Conservation (phyloP, 169 alveolate species). For the Plasmodium berghei region DNA sequence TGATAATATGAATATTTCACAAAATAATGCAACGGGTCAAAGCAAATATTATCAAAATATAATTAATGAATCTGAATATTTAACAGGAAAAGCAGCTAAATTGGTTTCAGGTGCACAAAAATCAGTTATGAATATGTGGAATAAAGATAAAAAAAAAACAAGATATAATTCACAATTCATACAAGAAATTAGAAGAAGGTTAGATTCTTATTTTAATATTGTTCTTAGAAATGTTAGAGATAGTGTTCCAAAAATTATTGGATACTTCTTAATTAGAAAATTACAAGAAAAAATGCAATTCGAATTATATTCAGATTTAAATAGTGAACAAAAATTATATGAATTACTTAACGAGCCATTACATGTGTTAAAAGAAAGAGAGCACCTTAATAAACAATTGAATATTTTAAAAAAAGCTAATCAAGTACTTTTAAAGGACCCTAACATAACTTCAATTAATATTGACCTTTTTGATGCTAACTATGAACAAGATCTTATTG, state of each 20-base stretch:
- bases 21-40: background rate
- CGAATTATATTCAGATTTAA: constrained; percentile 81
- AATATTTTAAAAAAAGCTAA: constrained; percentile 87
- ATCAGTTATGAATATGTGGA: constrained; percentile 77
- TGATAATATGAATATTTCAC: constrained; percentile 19
- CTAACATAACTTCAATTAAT: constrained; percentile 78
- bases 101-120: constrained; percentile 79
- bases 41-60: constrained; percentile 45
- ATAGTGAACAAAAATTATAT: constrained; percentile 80
- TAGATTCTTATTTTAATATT: constrained; percentile 95
- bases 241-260: constrained; percentile 96
- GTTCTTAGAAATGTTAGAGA: constrained; percentile 97
- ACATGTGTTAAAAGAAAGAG: constrained; percentile 88
- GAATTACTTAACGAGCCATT: constrained; percentile 86
- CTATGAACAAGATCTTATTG: constrained; percentile 65
- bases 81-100: constrained; percentile 83
- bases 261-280: constrained; percentile 92
- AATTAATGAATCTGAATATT: constrained; percentile 52
- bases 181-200: constrained; percentile 94
- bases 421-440: constrained; percentile 85
- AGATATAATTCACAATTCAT: constrained; percentile 90
- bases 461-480: constrained; percentile 67
- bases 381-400: constrained; percentile 80
- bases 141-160: constrained; percentile 82
- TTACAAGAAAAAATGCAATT: constrained; percentile 83